These are phyloP conservation scores for Xylaria polymorpha DNA, from an alignment of 2,329 filamentous ascomycete genomes.

Conservation along the genomic window DNA sequence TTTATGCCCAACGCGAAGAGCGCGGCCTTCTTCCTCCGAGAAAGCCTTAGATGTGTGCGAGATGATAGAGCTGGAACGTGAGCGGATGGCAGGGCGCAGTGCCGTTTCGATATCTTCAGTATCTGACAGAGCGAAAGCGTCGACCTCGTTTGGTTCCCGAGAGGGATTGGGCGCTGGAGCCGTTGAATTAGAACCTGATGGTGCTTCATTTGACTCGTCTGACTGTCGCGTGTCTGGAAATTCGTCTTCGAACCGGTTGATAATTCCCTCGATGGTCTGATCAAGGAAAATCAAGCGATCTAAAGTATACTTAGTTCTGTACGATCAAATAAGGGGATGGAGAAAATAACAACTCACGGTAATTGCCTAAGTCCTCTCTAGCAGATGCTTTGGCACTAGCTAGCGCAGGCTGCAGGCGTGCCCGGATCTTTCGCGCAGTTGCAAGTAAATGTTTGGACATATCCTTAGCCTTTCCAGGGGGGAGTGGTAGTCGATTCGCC, in stretches of 20 bases:
- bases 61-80: slow-evolving; percentile 65
- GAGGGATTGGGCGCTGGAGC: slow-evolving; percentile 45
- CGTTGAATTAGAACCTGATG: slow-evolving; percentile 43
- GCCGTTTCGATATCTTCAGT: slow-evolving; percentile 61
- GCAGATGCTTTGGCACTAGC: slow-evolving; percentile 75
- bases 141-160: slow-evolving; percentile 51
- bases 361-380: slow-evolving; percentile 76
- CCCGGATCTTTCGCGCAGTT: slow-evolving; percentile 88
- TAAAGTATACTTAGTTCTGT: slow-evolving; percentile 53
- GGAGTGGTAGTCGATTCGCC: slow-evolving; percentile 55
- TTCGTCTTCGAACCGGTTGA: slow-evolving; percentile 94
- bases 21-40: slow-evolving; percentile 67
- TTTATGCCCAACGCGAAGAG: slow-evolving; percentile 66
- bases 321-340: not conserved
- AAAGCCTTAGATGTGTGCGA: slow-evolving; percentile 63
- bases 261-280: slow-evolving; percentile 88
- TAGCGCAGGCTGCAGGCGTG: slow-evolving; percentile 84
- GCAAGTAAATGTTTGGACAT: slow-evolving; percentile 92
- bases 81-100: slow-evolving; percentile 57
- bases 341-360: slow-evolving; percentile 68
- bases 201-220: slow-evolving; percentile 46
- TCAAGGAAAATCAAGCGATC: slow-evolving; percentile 87
- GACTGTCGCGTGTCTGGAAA: slow-evolving; percentile 84
- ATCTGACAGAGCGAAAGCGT: slow-evolving; percentile 58
- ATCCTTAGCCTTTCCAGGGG: slow-evolving; percentile 78